phyloP scores from a whole-genome alignment of 2,329 filamentous ascomycete genomes.

The Calycina herbarum region DNA sequence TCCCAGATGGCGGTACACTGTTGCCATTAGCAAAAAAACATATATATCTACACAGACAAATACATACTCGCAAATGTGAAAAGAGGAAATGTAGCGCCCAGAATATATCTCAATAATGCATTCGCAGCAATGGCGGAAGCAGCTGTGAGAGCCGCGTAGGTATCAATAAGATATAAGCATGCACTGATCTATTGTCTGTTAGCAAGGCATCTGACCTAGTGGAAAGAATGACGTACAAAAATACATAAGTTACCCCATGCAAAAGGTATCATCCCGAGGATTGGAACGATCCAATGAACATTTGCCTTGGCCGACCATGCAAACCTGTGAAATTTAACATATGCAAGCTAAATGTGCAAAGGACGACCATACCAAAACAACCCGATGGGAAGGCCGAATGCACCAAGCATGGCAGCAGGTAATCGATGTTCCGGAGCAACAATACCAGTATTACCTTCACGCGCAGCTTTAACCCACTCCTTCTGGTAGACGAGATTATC shows the following conservation, averaged over 20 bases:
- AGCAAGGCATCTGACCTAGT: neutral
- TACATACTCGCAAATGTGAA: conserved; percentile 43
- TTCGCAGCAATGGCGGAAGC: conserved; percentile 22
- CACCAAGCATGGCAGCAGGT: conserved; percentile 57
- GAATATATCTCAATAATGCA: conserved; percentile 18
- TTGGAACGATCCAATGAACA: conserved; percentile 22
- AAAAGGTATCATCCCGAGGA: conserved; percentile 50
- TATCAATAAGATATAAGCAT: conserved; percentile 19
- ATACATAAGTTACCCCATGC: conserved; percentile 60
- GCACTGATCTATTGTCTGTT: conserved; percentile 1
- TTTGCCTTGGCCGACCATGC: conserved; percentile 13
- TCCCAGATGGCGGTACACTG: conserved; percentile 38
- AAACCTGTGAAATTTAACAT: conserved; percentile 13
- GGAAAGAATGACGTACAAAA: conserved; percentile 44
- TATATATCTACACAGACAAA: neutral
- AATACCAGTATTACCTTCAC: neutral
- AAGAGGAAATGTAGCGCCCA: conserved; percentile 21
- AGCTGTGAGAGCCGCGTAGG: conserved; percentile 19
- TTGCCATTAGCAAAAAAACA: neutral
- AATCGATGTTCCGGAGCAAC: conserved; percentile 54
- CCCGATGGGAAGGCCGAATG: conserved; percentile 48
- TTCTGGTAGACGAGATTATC: conserved; percentile 44
- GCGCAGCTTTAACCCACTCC: neutral
- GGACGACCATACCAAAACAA: conserved; percentile 52
- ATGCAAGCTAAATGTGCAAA: neutral